These are phyloP conservation scores for Microdochium paspali DNA, from an alignment of 2,329 filamentous ascomycete species.

Conservation along the genomic window DNA sequence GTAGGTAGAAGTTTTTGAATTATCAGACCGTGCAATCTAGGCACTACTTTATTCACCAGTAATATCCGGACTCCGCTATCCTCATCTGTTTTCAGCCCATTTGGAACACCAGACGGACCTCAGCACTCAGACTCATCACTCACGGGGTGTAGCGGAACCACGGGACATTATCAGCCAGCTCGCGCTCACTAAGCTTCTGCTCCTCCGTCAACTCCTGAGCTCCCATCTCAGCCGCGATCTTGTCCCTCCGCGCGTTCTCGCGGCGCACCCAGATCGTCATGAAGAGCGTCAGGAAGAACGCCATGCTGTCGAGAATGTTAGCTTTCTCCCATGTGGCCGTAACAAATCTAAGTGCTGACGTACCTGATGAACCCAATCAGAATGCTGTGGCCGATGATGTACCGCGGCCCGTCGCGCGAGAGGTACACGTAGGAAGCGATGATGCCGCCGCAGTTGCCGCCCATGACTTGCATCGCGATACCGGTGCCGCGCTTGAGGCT, in stretches of 20 bases:
- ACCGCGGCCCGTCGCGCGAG: slow-evolving; percentile 25
- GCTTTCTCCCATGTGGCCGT: neutral
- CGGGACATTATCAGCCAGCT: slow-evolving; percentile 19
- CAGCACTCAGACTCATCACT: neutral
- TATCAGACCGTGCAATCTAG: no score
- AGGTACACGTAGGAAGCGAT: slow-evolving; percentile 39
- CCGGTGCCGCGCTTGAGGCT: slow-evolving; percentile 44
- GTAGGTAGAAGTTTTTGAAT: no score
- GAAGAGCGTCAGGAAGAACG: slow-evolving; percentile 19
- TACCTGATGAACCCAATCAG: slow-evolving; percentile 13
- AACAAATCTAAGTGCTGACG: slow-evolving; percentile 4
- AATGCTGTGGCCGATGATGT: slow-evolving; percentile 28
- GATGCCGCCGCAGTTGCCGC: slow-evolving; percentile 29
- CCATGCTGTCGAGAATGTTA: slow-evolving; percentile 11
- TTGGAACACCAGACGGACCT: no score
- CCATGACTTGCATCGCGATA: slow-evolving; percentile 45
- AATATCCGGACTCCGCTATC: no score
- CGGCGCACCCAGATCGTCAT: slow-evolving; percentile 20
- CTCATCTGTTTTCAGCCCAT: no score
- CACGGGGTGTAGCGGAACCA: slow-evolving; percentile 21
- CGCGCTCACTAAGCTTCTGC: slow-evolving; percentile 17
- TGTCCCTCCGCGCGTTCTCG: slow-evolving; percentile 20
- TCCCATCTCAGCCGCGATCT: slow-evolving; percentile 5
- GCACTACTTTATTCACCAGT: no score
- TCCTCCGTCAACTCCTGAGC: slow-evolving; percentile 14